A percentile compares a stretch with the other conserved stretches of the same genome.
Evolutionary conservation across 108 stramenopile species (phyloP).

Genomic region (Craspedostauros australis): DNA sequence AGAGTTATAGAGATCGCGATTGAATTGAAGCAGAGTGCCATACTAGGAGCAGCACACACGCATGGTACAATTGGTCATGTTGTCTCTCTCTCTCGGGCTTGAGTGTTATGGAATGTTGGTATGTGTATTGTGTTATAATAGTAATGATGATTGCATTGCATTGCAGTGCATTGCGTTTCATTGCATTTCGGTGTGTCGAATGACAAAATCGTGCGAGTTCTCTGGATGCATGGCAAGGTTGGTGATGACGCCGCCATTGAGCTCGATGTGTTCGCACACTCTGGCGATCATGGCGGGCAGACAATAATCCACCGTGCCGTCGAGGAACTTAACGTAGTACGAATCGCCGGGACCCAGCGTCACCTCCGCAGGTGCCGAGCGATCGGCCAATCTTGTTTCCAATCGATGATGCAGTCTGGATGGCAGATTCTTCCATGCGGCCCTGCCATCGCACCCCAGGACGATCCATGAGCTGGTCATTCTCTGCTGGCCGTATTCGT

Average conservation of each 20-base stretch:
- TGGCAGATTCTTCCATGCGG: slow-evolving; percentile 73
- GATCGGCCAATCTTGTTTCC: slow-evolving; percentile 24
- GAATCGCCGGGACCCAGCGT: slow-evolving; percentile 63
- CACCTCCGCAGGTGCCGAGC: slow-evolving; percentile 60
- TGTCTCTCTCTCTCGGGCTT: no score
- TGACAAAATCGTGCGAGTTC: slow-evolving; percentile 41
- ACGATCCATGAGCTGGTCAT: slow-evolving; percentile 56
- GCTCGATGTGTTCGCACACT: slow-evolving; percentile 48
- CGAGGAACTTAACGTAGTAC: slow-evolving; percentile 71
- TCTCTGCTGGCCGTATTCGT: background rate
- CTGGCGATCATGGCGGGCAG: slow-evolving; percentile 50
- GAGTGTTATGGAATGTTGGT: no score
- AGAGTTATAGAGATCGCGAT: no score
- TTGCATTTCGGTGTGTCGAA: slow-evolving; percentile 51
- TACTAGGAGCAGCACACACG: no score
- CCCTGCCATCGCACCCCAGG: slow-evolving; percentile 55
- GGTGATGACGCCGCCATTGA: slow-evolving; percentile 36
- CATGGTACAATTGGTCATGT: no score
- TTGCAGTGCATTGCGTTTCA: no score
- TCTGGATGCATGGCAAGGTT: slow-evolving; percentile 42
- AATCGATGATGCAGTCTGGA: slow-evolving; percentile 47
- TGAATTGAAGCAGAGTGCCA: no score
- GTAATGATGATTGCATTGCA: no score
- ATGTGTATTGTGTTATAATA: no score
- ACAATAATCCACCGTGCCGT: slow-evolving; percentile 68